Evolutionary conservation across 1,284 basidiomycete genomes (phyloP), one percentile per base, ranked within the genome.

Genomic region (Puccinia hordei): DNA sequence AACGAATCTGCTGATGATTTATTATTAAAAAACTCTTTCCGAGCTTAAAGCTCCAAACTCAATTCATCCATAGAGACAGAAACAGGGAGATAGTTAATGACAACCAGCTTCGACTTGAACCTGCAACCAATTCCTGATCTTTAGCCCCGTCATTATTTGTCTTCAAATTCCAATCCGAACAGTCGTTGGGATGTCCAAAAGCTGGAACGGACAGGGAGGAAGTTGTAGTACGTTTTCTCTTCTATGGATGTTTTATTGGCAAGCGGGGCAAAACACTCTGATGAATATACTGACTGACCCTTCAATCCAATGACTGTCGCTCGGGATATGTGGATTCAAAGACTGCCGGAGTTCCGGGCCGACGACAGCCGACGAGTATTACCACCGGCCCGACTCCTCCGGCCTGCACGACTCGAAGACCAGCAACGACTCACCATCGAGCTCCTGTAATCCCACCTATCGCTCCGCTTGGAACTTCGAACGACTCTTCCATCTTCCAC

Each of bases 381-480:
- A 73, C 35, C 2, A 38, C n/a, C 30, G 24, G 44, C 1, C 27
- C n/a, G 44, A 35, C 51, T 41, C 6, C 38, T 8, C 41, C 22
- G 27, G 35, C 27, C 24, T 19, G 27, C 38, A 4, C 15, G 19
- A 17, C 24, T 51, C 46, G 44, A 30, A 1, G 5, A 13, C 17
- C 3, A 65, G 24, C 49, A 55, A 1, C 27, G 12, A 19, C 15
- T 19, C 10, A 27, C 15, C 53, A 38, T n/a, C 51, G 41, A 41
- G 38, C 38, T 41, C 6, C 38, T 41, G 12, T 41, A 49, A 73
- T 4, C 71, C 71, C 5, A 73, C 51, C n/a, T 73, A 55, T 38
- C 49, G 53, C n/a, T 35, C 71, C 44, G 53, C 71, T 17, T 73
- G 71, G 71, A 73, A 73, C 71, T 73, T 73, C 33, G 71, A 73